These are phyloP conservation scores for Hordeum pubiflorum DNA, from an alignment of 202 grass and related monocot genomes.

Conservation along the genomic window DNA sequence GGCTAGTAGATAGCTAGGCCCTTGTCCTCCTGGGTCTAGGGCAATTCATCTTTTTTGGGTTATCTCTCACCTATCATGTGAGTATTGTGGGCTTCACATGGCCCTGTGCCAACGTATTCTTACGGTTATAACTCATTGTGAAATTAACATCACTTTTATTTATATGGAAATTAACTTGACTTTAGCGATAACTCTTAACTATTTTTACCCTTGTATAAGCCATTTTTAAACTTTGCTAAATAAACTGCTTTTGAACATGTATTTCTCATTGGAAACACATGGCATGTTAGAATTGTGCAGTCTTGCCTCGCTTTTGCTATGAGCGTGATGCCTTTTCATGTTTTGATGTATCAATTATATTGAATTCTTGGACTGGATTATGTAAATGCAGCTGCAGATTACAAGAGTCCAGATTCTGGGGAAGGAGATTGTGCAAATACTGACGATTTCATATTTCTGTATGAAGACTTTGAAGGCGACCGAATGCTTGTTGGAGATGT, in stretches of 20 bases:
- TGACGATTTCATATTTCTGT: conserved; percentile 58
- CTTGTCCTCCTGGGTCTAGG: neutral
- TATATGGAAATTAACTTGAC: neutral
- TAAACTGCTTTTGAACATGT: too few species aligned
- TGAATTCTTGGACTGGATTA: neutral
- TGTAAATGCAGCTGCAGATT: conserved; percentile 33
- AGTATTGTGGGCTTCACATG: neutral
- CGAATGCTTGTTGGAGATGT: conserved; percentile 82
- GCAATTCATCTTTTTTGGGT: neutral
- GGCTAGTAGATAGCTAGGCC: too few species aligned
- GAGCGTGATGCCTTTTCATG: neutral
- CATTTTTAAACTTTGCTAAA: too few species aligned
- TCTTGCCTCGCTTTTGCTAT: too few species aligned
- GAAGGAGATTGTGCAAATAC: conserved; percentile 11
- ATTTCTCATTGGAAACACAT: neutral
- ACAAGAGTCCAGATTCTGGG: neutral
- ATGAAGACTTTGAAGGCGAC: conserved; percentile 89
- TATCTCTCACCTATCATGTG: neutral
- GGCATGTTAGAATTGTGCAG: neutral
- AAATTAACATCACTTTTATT: too few species aligned
- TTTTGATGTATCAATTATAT: neutral
- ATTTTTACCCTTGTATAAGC: too few species aligned
- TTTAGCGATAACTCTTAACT: neutral
- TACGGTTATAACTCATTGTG: too few species aligned
- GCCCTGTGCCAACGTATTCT: neutral